These are phyloP conservation scores for Fusarium buxicola DNA, from an alignment of 2,329 filamentous ascomycete genomes.

Conservation along the genomic window DNA sequence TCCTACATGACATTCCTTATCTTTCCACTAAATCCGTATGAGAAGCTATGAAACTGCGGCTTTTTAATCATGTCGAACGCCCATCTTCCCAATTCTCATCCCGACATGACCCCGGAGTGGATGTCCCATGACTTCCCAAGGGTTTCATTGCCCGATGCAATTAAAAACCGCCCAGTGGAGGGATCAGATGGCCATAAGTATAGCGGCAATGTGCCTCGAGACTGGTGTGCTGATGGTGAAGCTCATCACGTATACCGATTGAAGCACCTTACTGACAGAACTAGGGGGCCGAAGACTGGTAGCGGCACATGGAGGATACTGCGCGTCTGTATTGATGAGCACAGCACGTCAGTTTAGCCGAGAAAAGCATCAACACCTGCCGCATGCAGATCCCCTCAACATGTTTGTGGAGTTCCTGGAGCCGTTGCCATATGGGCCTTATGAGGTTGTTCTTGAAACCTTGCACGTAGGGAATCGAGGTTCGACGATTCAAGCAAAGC, in stretches of 20 bases:
- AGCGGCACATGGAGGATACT: not conserved
- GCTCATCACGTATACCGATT: no score
- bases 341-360: not conserved
- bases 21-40: no score
- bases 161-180: not conserved
- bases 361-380: not conserved
- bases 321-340: not conserved
- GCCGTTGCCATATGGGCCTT: not conserved
- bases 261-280: not conserved
- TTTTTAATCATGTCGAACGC: not conserved
- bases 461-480: not conserved
- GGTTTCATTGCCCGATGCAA: not conserved
- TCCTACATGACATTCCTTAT: no score
- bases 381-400: not conserved
- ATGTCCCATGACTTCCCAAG: not conserved
- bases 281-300: not conserved
- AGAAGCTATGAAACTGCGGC: no score
- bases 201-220: not conserved
- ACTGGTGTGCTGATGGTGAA: not conserved
- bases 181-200: not conserved
- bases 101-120: not conserved
- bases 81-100: constrained; percentile 1
- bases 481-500: not conserved
- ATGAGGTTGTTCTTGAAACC: not conserved
- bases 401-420: not conserved